phyloP scores from a whole-genome alignment of 345 rosid species.

The Dipteronia dyeriana region DNA sequence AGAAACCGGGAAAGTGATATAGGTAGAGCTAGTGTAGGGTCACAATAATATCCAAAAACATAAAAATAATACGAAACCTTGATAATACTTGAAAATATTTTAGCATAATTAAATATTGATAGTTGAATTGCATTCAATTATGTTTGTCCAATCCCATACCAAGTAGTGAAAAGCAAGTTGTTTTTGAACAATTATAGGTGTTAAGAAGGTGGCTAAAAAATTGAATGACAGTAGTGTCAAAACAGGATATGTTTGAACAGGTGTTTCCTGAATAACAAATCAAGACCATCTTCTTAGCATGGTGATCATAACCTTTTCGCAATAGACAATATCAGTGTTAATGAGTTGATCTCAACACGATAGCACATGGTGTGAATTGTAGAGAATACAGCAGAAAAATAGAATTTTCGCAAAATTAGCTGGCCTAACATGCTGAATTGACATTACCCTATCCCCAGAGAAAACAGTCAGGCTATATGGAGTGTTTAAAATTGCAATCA shows the following conservation, averaged over 20 bases:
- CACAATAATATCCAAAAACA: background rate
- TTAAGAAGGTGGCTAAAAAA: background rate
- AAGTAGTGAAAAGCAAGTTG: background rate
- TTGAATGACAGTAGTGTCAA: background rate
- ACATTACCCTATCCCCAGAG: background rate
- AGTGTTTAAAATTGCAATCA: background rate
- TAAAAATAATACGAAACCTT: no score
- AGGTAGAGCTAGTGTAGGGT: conserved; percentile 5
- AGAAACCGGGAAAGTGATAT: background rate
- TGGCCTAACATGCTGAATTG: background rate
- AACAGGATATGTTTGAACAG: background rate
- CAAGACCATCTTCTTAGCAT: background rate
- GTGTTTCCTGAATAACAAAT: background rate
- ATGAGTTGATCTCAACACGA: no score
- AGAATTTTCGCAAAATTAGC: background rate
- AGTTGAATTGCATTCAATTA: background rate
- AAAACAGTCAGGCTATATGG: background rate
- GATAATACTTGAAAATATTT: background rate
- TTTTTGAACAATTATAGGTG: background rate
- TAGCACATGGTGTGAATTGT: no score
- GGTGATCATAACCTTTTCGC: background rate
- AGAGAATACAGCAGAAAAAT: no score
- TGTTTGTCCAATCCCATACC: background rate
- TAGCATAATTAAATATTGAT: background rate
- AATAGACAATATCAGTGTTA: background rate